Percentiles rank a stretch among this genome's conserved stretches.
Evolutionary conservation across 2,329 filamentous ascomycete species (phyloP).

Genomic region (Phialophora tarda): DNA sequence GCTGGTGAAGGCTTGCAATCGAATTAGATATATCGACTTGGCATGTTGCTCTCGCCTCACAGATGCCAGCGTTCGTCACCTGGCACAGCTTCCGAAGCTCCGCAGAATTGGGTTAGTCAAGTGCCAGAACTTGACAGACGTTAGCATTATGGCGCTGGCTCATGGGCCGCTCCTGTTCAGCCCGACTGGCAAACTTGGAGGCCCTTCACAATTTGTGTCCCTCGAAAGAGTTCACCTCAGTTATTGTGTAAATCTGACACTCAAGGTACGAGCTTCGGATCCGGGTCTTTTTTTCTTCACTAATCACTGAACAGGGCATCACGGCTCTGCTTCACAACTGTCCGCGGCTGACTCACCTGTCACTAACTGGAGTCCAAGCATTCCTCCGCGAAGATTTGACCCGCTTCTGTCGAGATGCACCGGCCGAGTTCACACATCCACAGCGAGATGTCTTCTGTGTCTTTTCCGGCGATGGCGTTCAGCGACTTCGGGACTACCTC

Average conservation of each 20-base stretch:
- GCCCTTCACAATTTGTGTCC: constrained; percentile 44
- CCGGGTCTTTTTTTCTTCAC: not conserved
- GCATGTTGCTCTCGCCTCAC: constrained; percentile 93
- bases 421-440: constrained; percentile 89
- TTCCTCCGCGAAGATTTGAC: constrained; percentile 87
- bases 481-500: constrained; percentile 76
- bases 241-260: constrained; percentile 85
- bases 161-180: constrained; percentile 62
- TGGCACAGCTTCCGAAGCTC: constrained; percentile 87
- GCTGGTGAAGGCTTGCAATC: constrained; percentile 83
- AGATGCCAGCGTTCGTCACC: constrained; percentile 79
- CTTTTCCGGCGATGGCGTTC: constrained; percentile 87
- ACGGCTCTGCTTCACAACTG: constrained; percentile 87
- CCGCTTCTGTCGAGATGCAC: constrained; percentile 83
- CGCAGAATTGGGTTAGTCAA: constrained; percentile 96
- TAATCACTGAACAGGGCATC: constrained; percentile 69
- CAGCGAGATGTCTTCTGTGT: constrained; percentile 97
- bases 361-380: constrained; percentile 88
- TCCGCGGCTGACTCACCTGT: constrained; percentile 89
- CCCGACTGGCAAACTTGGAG: constrained; percentile 31
- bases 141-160: constrained; percentile 83
- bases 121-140: constrained; percentile 86
- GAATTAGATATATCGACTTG: constrained; percentile 95
- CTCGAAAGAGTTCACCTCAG: constrained; percentile 94
- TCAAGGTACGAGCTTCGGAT: constrained; percentile 66